phyloP scores from a whole-genome alignment of 768 basidiomycete species.

The Rhodotorula babjevae region DNA sequence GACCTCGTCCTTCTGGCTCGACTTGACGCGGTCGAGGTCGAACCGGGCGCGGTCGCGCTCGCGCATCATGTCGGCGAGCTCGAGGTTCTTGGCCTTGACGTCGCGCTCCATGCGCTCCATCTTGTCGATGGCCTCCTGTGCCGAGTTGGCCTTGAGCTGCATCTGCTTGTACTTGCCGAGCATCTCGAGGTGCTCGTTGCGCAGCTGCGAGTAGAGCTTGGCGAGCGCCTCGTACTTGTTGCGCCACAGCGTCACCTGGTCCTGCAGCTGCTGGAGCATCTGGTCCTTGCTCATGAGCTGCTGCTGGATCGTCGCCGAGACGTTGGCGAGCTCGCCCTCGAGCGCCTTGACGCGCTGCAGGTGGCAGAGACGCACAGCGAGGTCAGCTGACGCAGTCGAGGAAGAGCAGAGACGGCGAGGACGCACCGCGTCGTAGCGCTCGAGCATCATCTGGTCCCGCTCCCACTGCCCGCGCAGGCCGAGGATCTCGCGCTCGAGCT shows the following conservation, averaged over 20 bases:
- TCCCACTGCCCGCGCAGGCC: conserved; percentile 96
- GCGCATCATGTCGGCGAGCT: conserved; percentile 96
- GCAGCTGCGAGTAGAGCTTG: conserved; percentile 95
- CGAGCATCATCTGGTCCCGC: conserved; percentile 91
- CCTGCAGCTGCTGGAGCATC: conserved; percentile 87
- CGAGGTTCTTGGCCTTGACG: conserved; percentile 95
- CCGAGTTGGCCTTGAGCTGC: conserved; percentile 96
- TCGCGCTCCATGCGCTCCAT: conserved; percentile 99
- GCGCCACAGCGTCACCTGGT: conserved; percentile 93
- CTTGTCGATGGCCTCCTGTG: conserved; percentile 93
- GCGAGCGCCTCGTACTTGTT: conserved; percentile 98
- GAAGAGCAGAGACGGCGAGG: neutral
- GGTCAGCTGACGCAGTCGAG: too few relatives aligned
- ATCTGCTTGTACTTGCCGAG: conserved; percentile 93
- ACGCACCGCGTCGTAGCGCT: conserved; percentile 86
- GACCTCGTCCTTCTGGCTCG: conserved; percentile 89
- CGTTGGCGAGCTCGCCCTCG: conserved; percentile 76
- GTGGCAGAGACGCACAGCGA: neutral
- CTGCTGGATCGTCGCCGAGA: conserved; percentile 69
- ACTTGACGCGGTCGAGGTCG: conserved; percentile 87
- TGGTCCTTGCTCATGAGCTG: conserved; percentile 92
- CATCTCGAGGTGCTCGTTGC: conserved; percentile 95
- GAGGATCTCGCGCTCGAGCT: conserved; percentile 83
- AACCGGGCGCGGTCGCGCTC: conserved; percentile 94
- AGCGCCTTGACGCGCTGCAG: conserved; percentile 85